A percentile compares a stretch with the other conserved stretches of the same genome.
Conservation (phyloP, 2,329 filamentous ascomycete species). For the Hysterium pulicare region DNA sequence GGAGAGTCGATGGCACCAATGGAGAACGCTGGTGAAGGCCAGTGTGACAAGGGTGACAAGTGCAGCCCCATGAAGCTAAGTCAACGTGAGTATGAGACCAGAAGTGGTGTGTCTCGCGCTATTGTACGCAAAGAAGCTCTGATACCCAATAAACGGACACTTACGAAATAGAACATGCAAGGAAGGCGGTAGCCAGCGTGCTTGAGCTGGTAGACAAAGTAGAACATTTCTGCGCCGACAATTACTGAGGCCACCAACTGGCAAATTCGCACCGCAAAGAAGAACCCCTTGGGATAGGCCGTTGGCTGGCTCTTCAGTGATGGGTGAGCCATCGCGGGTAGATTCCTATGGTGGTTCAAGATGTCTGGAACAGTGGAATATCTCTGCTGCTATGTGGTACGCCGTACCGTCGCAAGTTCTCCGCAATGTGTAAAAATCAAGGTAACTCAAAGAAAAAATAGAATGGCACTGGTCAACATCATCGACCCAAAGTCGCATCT, state of each 20-base stretch:
- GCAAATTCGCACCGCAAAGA: background rate
- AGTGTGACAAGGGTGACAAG: slow-evolving; percentile 1
- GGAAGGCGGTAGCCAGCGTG: background rate
- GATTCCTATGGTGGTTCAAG: background rate
- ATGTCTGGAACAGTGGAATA: too few relatives aligned
- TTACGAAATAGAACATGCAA: background rate
- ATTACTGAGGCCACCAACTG: slow-evolving; percentile 1
- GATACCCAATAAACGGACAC: background rate
- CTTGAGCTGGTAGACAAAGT: slow-evolving; percentile 1
- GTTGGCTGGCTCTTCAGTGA: background rate
- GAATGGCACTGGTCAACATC: too few relatives aligned
- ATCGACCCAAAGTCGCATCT: too few relatives aligned
- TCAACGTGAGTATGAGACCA: background rate
- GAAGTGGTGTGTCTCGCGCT: background rate
- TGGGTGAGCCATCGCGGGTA: background rate
- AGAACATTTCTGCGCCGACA: background rate
- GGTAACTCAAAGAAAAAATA: too few relatives aligned
- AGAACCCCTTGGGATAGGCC: background rate
- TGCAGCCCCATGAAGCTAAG: slow-evolving; percentile 1
- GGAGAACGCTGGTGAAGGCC: background rate
- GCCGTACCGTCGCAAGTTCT: too few relatives aligned
- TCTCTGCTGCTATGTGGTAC: too few relatives aligned
- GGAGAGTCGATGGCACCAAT: background rate
- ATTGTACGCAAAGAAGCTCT: background rate
- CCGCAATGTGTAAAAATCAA: too few relatives aligned